These are phyloP conservation scores for Toxicodendron radicans DNA, from an alignment of 345 rosid genomes.

Conservation along the genomic window DNA sequence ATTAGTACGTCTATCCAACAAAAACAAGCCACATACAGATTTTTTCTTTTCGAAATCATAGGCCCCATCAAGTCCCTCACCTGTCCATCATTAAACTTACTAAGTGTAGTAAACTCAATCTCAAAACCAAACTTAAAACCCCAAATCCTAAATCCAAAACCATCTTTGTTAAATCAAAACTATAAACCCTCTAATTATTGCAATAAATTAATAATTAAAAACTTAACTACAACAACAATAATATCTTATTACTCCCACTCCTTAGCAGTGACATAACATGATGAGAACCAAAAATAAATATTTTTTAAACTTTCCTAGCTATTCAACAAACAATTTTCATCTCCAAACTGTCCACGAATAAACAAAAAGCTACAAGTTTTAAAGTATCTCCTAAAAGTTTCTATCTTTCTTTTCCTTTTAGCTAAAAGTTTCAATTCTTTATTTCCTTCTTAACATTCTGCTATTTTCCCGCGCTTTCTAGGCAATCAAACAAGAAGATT, in stretches of 20 bases:
- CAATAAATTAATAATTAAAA: background rate
- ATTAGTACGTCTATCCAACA: too few relatives aligned
- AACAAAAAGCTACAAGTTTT: background rate
- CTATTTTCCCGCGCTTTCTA: slow-evolving; percentile 29
- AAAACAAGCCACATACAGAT: too few relatives aligned
- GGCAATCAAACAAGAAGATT: slow-evolving; percentile 16
- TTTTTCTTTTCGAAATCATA: too few relatives aligned
- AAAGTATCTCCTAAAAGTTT: background rate
- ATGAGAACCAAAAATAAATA: background rate
- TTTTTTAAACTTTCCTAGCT: background rate
- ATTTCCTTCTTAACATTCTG: background rate
- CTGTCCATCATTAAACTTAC: too few relatives aligned
- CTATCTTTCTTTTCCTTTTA: background rate
- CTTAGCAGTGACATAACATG: too few relatives aligned
- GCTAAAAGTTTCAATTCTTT: background rate
- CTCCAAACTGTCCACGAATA: background rate
- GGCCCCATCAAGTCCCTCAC: too few relatives aligned
- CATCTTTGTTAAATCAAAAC: background rate
- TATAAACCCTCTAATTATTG: background rate
- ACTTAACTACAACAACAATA: background rate
- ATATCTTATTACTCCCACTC: background rate
- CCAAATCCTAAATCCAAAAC: background rate
- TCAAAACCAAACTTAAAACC: background rate
- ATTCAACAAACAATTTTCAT: background rate
- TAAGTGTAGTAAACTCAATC: background rate